phyloP scores from a whole-genome alignment of 495 filamentous ascomycete genomes.

The Acidiella bohemica region DNA sequence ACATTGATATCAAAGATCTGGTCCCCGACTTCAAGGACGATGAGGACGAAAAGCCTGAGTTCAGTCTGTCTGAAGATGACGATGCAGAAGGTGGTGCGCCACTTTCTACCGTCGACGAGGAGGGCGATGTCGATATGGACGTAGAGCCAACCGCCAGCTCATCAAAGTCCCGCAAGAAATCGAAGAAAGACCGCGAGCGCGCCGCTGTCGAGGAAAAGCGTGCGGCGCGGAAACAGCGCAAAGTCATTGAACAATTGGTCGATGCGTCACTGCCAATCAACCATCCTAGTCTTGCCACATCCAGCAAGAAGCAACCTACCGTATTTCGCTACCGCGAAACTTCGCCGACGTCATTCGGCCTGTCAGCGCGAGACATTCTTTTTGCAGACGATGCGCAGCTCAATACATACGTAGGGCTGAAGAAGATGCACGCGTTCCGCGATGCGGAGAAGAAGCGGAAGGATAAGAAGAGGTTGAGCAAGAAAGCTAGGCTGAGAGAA shows the following conservation, averaged over 20 bases:
- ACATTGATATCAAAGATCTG: conserved; percentile 90
- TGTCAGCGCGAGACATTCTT: conserved; percentile 80
- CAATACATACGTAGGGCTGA: conserved; percentile 82
- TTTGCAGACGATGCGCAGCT: conserved; percentile 77
- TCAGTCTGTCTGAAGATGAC: conserved; percentile 42
- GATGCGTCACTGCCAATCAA: conserved; percentile 63
- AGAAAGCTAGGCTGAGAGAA: conserved; percentile 77
- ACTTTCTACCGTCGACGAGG: conserved; percentile 2
- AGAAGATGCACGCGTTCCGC: conserved; percentile 83
- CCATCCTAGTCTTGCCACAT: conserved; percentile 10
- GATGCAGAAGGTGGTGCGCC: conserved; percentile 9
- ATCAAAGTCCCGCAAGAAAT: conserved; percentile 20
- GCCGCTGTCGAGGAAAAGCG: conserved; percentile 53
- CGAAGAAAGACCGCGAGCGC: conserved; percentile 44
- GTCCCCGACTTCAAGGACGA: conserved; percentile 70
- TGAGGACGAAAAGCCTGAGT: conserved; percentile 35
- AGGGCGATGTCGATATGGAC: conserved; percentile 10
- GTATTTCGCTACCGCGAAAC: conserved; percentile 87
- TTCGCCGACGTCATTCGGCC: conserved; percentile 74
- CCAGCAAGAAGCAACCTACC: conserved; percentile 39
- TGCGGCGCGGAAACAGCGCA: conserved; percentile 59
- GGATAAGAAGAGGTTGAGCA: conserved; percentile 75
- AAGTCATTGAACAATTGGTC: conserved; percentile 75
- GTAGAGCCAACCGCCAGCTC: conserved; percentile 12
- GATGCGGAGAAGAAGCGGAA: conserved; percentile 75